Evolutionary conservation across 805 yeast species (phyloP), one percentile per base, ranked within the genome.

Genomic region (Huiozyma sinensis): DNA sequence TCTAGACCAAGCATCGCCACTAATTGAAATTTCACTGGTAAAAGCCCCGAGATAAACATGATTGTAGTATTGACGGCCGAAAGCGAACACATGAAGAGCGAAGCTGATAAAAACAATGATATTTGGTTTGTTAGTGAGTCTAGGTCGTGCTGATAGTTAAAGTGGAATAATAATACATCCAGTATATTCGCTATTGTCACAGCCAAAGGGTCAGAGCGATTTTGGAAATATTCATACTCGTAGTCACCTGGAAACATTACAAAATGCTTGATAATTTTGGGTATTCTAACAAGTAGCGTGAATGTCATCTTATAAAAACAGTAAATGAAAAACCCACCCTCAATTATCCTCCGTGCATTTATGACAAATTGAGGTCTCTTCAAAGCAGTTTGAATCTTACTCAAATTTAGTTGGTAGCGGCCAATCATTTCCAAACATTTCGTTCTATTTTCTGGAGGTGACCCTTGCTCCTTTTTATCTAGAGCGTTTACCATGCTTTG

Each of bases 41-140:
- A 42, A 35, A 68, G 53, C 10, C 64, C 61, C 34, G 66, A 56
- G 11, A 81, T 60, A 32, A 81, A 79, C 36, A 75, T 71, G 46
- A 81, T 72, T 0, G 89, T 80, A 36, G 71, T 63, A 40, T 72
- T 58, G 1, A 82, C 88, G 44, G 80, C 80, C 28, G 82, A 77
- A 51, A 82, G 71, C 1, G 86, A 78, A 46, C 82, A 72, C 0
- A 75, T 54, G 51, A 82, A 81, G 42, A 82, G 65, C 11, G 72
- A 69, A 8, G 81, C 76, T 1, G 85, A 76, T 11, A 81, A 55
- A 2, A 76, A 49, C 46, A 81, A 69, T 38, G 70, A 67, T 11
- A 68, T 52, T 42, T 65, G 69, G 42, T 59, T 68, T 5, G 64
- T 53, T 2, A 66, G 48, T 4, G 65, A 56, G 24, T 67, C 67